A percentile compares a stretch with the other conserved stretches of the same genome.
Conservation (phyloP, 371 early-diverging fungal species). For the Fennellomyces sp. region DNA sequence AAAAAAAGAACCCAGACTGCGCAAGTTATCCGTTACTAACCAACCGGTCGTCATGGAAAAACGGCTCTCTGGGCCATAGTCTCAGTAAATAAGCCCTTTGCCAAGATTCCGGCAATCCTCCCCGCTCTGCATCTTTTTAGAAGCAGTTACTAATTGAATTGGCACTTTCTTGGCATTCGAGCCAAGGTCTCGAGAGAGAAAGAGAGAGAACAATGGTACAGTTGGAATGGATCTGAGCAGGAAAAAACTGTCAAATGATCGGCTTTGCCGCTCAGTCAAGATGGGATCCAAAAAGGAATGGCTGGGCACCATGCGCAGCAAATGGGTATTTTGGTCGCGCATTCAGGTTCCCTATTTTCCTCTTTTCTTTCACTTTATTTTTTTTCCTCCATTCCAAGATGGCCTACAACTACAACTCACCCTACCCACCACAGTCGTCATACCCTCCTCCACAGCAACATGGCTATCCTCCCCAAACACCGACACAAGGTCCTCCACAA, state of each 20-base stretch:
- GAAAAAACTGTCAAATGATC: slow-evolving; percentile 4
- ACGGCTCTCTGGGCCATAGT: neutral
- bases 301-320: neutral
- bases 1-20: neutral
- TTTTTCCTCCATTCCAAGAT: slow-evolving; percentile 1
- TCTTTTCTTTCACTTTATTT: neutral
- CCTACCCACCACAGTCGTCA: slow-evolving; percentile 7
- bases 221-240: neutral
- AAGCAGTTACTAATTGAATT: neutral
- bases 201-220: no score
- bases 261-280: neutral
- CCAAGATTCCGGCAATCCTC: neutral
- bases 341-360: neutral
- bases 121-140: neutral
- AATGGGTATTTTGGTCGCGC: neutral
- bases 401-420: slow-evolving; percentile 18
- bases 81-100: neutral
- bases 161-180: no score
- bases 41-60: neutral
- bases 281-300: neutral
- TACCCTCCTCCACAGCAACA: slow-evolving; percentile 10
- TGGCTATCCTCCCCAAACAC: slow-evolving; percentile 17
- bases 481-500: slow-evolving; percentile 9
- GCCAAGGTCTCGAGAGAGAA: neutral
- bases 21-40: neutral